These are phyloP conservation scores for Penicillium paxilli DNA, from an alignment of 495 filamentous ascomycete genomes.

Conservation along the genomic window DNA sequence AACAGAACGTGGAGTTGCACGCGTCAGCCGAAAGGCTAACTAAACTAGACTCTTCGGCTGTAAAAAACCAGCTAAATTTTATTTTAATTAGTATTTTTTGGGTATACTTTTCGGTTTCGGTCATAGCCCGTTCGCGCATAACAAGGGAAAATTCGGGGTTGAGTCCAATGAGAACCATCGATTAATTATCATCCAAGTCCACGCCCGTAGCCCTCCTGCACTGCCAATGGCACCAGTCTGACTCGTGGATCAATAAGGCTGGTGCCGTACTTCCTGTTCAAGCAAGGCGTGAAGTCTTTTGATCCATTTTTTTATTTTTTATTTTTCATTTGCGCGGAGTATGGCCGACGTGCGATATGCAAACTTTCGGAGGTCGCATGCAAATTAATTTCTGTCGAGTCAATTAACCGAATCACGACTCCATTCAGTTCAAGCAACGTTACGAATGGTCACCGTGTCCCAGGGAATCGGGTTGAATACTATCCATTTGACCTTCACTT, in stretches of 20 bases:
- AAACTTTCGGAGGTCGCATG: background rate
- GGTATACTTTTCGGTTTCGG: background rate
- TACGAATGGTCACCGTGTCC: too few relatives aligned
- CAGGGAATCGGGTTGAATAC: too few relatives aligned
- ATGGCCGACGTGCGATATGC: background rate
- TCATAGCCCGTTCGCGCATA: background rate
- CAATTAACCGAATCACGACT: too few relatives aligned
- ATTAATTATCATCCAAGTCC: background rate
- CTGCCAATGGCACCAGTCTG: background rate
- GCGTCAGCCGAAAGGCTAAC: background rate
- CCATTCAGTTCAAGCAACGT: too few relatives aligned
- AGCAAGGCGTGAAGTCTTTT: background rate
- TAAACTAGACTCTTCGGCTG: background rate
- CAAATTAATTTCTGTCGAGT: background rate
- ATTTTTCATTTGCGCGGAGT: background rate
- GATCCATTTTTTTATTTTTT: background rate
- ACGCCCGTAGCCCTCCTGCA: background rate
- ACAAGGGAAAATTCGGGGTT: background rate
- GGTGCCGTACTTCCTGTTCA: background rate
- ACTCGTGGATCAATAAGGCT: conserved; percentile 3
- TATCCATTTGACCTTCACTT: too few relatives aligned
- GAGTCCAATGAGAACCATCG: background rate
- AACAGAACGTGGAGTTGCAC: background rate
- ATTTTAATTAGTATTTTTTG: too few relatives aligned
- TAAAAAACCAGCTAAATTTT: too few relatives aligned